Evolutionary conservation across 306 rosid species (phyloP), one percentile per base, ranked within the genome.

Genomic region (Ormosia emarginata): DNA sequence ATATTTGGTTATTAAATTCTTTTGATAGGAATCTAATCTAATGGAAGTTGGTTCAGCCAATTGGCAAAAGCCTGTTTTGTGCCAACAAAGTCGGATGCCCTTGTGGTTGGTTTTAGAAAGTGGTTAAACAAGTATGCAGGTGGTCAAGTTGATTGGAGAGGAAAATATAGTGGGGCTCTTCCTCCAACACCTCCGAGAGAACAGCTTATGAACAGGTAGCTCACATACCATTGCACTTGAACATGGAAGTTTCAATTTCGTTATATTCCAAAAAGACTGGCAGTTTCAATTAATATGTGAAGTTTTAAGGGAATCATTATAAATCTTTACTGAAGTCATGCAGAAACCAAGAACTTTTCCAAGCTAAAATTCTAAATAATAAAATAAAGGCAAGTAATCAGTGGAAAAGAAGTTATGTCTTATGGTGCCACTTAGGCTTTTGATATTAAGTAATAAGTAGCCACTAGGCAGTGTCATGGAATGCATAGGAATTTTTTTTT

Each of bases 21-120:
- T 58, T 71, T 39, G 67, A 64, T 79, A 92, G 97, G 97, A 93
- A 88, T 89, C 85, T 29, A 93, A 83, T 84, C 79, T 93, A 74
- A 74, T 43, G 92, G 92, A 92, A 29, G 77, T 15, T 6, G 96
- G 93, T 58, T 73, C 77, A 81, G 53, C 56, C 32, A 92, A 90
- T 81, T 95, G 99, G 99, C 93, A 83, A 43, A 83, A 82, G 93
- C 92, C 13, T 95, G 99, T 82, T 95, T 89, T 83, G 90, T 93
- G 85, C 99, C 99, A 13, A 90, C 93, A 64, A 95, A 92, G 61
- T 78, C 99, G 29, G 99, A 95, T 86, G 92, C 94, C 4, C 85
- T 88, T 53, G 99, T 93, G 71, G 77, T 93, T 77, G 96, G 90
- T 66, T 93, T 83, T 79, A 89, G 99, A 85, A 95, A 85, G 68